Conservation (phyloP, 2,329 filamentous ascomycete genomes). For the Fusarium fujikuroi region DNA sequence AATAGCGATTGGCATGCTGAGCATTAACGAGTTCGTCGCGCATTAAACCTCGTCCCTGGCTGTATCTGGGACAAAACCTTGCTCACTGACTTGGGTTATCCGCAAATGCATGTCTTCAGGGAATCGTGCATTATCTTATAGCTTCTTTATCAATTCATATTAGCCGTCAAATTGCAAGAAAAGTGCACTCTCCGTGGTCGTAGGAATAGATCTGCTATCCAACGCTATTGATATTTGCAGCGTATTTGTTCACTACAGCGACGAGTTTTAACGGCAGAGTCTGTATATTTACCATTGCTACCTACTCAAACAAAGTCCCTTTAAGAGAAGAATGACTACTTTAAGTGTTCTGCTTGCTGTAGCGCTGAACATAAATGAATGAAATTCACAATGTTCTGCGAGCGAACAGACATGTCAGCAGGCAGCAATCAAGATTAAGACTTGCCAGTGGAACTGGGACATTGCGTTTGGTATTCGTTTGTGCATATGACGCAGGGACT, state of each 20-base stretch:
- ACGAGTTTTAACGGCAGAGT: fast-evolving
- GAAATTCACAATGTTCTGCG: fast-evolving
- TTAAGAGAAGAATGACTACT: fast-evolving
- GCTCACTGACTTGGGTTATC: neutral
- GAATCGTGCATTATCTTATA: too few species aligned
- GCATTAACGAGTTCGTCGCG: too few species aligned
- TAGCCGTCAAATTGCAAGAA: too few species aligned
- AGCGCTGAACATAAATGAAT: fast-evolving
- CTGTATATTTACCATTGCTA: fast-evolving
- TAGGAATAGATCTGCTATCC: neutral
- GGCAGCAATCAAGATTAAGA: neutral
- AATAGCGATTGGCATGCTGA: too few species aligned
- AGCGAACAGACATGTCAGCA: neutral
- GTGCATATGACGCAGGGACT: too few species aligned
- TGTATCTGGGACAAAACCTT: too few species aligned
- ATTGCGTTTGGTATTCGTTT: fast-evolving
- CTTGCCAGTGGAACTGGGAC: neutral
- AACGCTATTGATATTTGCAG: fast-evolving
- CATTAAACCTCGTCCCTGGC: too few species aligned
- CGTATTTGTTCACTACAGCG: neutral
- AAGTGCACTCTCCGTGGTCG: too few species aligned
- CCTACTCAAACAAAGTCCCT: neutral
- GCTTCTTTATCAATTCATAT: fast-evolving
- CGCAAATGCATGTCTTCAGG: too few species aligned
- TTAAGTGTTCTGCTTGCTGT: fast-evolving